Base-by-base conservation (phyloP, 2,329 filamentous ascomycete species). In the Bipolaris cookei region DNA sequence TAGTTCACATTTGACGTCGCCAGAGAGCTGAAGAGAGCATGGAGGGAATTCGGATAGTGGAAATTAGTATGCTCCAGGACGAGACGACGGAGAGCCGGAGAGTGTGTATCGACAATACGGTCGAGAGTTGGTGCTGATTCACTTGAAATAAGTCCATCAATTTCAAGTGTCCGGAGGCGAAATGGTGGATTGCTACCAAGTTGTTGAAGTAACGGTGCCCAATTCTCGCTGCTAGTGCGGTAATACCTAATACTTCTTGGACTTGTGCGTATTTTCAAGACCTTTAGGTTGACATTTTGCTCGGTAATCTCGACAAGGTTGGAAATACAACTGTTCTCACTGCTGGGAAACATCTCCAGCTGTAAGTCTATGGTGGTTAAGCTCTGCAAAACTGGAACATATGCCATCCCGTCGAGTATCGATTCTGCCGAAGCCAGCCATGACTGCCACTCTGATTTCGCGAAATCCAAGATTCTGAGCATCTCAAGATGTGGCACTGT, bases 141-240 rank as follows among this genome's bases (percentile, higher is more conserved):
- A 34, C 56, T 56, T 6, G 56, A 45, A 21, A 48, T 18, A 3
- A 62, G 50, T 8, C 59, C 53, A 14, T 57, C 47, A 14, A 62
- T 16, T 4, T 57, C 49, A 16, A 62, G 56, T 11, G 45, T 35
- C 4, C 21, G 35, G 10, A 62, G 53, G 7, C 44, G 50, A 28
- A 60, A 58, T 10, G 51, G 30, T 6, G 58, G 54, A 13, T 28
- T 10, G 14, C n/a, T n/a, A 16, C 51, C 49, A 20, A 55, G 44
- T n/a, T 42, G 14, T 30, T 25, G 7, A 6, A 56, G 28, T 18
- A 54, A 16, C 37, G 53, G 42, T 7, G 41, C 50, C 54, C 58
- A 60, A 8, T 18, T 4, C 30, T 51, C 37, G 32, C 18, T 54
- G 14, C 13, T 28, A 1, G 2, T 35, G 2, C 13, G 37, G 14